Base-by-base conservation (phyloP, 164 flowering plant species). In the Stephania japonica region DNA sequence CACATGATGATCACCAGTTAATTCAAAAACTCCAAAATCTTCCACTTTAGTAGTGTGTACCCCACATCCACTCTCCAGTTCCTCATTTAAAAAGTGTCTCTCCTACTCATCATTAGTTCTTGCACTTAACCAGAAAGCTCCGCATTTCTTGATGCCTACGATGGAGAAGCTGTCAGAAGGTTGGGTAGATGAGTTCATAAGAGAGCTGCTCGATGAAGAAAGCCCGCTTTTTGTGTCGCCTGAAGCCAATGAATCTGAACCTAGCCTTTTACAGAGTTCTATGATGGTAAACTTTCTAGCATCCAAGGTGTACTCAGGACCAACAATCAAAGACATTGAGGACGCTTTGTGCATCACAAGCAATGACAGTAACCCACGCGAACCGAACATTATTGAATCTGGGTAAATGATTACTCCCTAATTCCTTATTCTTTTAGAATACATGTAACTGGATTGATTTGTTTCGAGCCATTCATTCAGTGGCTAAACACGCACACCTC, bases 151-250 rank as follows among this genome's bases (percentile, higher is more conserved):
- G 6, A 25, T 64, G 41, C 14, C 23, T n/a, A 75, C 61, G 47
- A 81, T 72, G 80, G 88, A 87, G 65, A 81, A 80, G 61, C 81
- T 81, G 81, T 72, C 72, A 18, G 75, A 75, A 14, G 86, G 81
- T 62, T 70, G 41, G 0, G 83, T 76, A 38, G 87, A 85, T 9
- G 87, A 88, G 73, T 81, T 87, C 4, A 75, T 87, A 11, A 83
- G 80, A 72, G 92, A 86, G 81, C 90, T 91, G 77, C 85, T 90
- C 4, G 87, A 84, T 44, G 80, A 88, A 64, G 85, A 78, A 3
- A 82, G 88, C 4, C 90, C 94, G 1, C 71, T 86, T 64, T 82
- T 88, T 43, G 24, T 84, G 71, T 68, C 67, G 4, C 86, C 84
- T 14, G 69, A 71, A 8, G 47, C 11, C 42, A 18, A 9, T 23